Evolutionary conservation across 2,329 filamentous ascomycete genomes (phyloP), one percentile per base, ranked within the genome.

Genomic region (Hypoxylon rubiginosum): DNA sequence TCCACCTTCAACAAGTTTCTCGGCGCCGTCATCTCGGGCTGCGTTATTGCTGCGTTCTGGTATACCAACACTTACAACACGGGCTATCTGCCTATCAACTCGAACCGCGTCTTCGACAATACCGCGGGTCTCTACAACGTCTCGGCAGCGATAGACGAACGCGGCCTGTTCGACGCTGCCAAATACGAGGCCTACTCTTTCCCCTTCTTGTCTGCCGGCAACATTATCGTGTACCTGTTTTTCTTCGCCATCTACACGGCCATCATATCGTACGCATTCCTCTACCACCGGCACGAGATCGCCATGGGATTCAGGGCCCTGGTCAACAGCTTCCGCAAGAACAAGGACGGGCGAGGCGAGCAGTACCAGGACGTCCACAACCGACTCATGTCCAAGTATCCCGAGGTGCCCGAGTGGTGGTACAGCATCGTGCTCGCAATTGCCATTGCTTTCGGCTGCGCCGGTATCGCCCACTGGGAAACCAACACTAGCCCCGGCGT

Each of bases 1-100:
- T 86, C 85, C 28, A 90, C 89, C 46, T 81, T 88, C 58, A 91
- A 91, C 75, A 86, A 85, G 21, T 81, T 90, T 66, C 77, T 89
- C 48, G 88, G 88, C 30, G 82, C 86, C 53, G 81, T 88, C 11
- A 67, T 86, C 34, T 85, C 83, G 46, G 83, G 84, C 70, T 84
- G 86, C 78, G 79, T 90, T 13, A 80, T 88, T 13, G 75, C 86
- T 2, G 85, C 79, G 26, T 73, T 91, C 8, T 90, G 88, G 79
- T 91, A 86, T 74, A 83, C 80, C 48, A 87, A 88, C 58, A 77
- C 85, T 1, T 90, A 85, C 79, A 85, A 86, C 75, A 85, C 83
- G 10, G 81, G 83, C 55, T 89, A 87, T 68, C 61, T 75, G 5
- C 72, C 72, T 30, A 84, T 86, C 77, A 85, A 84, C 77, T 83